Base-by-base conservation (phyloP, 495 filamentous ascomycete species). In the Penicillium nucicola region DNA sequence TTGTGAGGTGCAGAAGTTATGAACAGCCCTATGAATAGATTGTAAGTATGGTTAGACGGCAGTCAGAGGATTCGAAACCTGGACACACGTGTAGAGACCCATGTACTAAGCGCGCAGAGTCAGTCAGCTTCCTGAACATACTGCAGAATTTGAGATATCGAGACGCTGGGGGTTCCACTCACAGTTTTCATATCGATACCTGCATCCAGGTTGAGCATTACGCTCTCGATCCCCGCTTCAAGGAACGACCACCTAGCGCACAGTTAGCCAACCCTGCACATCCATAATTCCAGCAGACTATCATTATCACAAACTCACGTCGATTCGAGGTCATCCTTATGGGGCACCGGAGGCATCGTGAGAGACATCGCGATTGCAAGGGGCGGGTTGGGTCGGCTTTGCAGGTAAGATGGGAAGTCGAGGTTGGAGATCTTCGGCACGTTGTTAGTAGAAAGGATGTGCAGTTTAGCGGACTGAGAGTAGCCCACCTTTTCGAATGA, bases 1-100 rank as follows among this genome's bases (percentile, higher is more conserved):
- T 65, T 96, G 95, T 23, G 95, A 96, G 46, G 95, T 97, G 71
- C 93, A 99, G 65, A 99, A 99, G 75, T 99, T 96, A 68, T 99
- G 95, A 22, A 99, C 92, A 46, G 92, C 90, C 20, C 89, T 93
- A 56, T 28, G 39, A 28, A 46, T 14, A n/a, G 33, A 52, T 18
- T 61, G 64, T 66, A 32, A 65, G 60, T 50, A n/a, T n/a, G 43
- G 31, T 23, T 33, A 33, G 35, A 28, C 7, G 25, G 37, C 45
- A 40, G 46, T n/a, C 55, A 52, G 19, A 19, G 37, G 8, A 50
- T 11, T 10, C 43, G 52, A 70, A 44, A 25, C 18, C 36, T 35
- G 15, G 14, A 76, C 86, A 52, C 66, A 91, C 89, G 93, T 96
- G 77, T 98, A 98, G 48, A 97, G 84, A 34, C 87, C 89, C 93